Evolutionary conservation across 441 rosid species (phyloP), one percentile per base, ranked within the genome.

Genomic region (Capsella rubella): DNA sequence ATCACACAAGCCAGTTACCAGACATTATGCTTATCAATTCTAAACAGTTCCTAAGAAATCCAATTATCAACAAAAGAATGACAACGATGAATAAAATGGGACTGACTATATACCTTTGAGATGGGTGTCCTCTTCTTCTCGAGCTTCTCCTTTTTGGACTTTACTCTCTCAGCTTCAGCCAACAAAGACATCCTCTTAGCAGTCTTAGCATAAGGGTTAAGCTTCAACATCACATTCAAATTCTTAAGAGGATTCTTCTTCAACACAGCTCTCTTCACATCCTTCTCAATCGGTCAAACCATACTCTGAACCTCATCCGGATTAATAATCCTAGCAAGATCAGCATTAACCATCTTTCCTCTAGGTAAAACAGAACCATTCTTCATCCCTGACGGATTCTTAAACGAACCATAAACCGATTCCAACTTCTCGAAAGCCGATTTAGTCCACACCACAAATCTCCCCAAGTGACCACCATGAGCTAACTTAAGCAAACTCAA

Each of bases 161-260:
- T 87, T 4, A 94, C 87, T 2, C 93, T 87, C 83, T 92, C 86
- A 0, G 77, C 97, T 80, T 94, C 97, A 0, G 97, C 97, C 75
- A 91, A 78, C 55, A 90, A 82, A 0, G 50, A n/a, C 50, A 46
- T 46, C 1, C 50, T 46, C 3, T 3, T 15, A 0, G 21, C 21
- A 15, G 21, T 87, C 87, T 91, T 90, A 1, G 99, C 97, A 69
- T 94, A 94, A 0, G 95, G 99, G 34, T 90, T 90, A 47, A 92
- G 75, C 78, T 82, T 92, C 72, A 94, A 46, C 97, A 92, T 83
- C 6, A 83, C 84, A 50, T 89, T 89, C 68, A 90, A 62, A 57
- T 94, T 94, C 95, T 86, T 91, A 37, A 94, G 53, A 2, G 97
- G 97, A 59, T 94, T 94, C 87, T 94, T 92, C 90, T 94, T 94